Evolutionary conservation across 2,329 filamentous ascomycete genomes (phyloP), one percentile per base, ranked within the genome.

Genomic region (Xylariales sp.): DNA sequence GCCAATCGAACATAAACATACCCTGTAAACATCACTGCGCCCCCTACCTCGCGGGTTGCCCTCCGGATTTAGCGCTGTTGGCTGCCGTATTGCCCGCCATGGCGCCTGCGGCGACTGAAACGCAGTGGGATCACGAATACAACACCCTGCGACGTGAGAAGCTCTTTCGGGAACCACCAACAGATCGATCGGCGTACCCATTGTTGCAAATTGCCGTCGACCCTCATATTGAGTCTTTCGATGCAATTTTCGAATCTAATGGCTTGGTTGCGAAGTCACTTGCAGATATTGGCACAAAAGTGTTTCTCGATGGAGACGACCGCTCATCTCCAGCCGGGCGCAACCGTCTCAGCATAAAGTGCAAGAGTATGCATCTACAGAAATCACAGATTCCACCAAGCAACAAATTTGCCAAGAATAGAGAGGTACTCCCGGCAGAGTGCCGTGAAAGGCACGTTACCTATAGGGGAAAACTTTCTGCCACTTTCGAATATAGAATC

Each of bases 221-320:
- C 48, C 93, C 93, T 34, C 93, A 98, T 63, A 85, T 97, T 52
- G 83, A 96, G 55, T 93, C 93, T 6, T 98, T 96, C 78, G 95
- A 98, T 69, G 82, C 82, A 37, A 74, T 97, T 33, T 94, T 96
- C 58, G 78, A 81, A 21, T 71, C 75, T 41, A 75, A 83, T 62
- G 88, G 86, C 29, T 59, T 81, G 41, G 55, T 98, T 38, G 78
- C 85, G 34, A 81, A 88, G 47, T 89, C 76, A 11, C 62, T 97
- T 43, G 79, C 78, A 55, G 93, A 98, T 58, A 97, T 98, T 65
- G 93, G 91, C 54, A 85, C 79, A 46, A 94, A 91, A 66, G 78
- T 78, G 5, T 95, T 86, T 55, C 78, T 95, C 33, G 93, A 98
- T 60, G 88, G 88, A 47, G 77, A 88, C 43, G 81, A 83, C 17